These are phyloP conservation scores for Candida ficus DNA, from an alignment of 805 yeast genomes.

Conservation along the genomic window DNA sequence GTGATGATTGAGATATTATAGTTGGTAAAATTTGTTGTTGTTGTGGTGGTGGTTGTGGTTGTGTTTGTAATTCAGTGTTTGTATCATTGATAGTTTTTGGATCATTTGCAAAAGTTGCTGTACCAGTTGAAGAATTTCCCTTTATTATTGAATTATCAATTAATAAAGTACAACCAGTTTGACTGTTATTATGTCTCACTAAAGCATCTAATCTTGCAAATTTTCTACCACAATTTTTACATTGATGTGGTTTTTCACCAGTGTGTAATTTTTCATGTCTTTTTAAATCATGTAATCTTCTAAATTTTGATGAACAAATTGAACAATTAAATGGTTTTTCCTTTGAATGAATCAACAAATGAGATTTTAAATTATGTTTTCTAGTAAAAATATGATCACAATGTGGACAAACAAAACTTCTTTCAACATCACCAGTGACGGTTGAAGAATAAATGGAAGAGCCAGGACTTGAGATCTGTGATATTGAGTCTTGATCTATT, in stretches of 20 bases:
- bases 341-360: conserved; percentile 61
- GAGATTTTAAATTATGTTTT: conserved; percentile 70
- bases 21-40: too few species aligned
- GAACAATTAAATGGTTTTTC: conserved; percentile 60
- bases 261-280: conserved; percentile 73
- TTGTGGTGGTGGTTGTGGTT: neutral
- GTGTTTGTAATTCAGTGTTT: neutral
- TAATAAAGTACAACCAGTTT: conserved; percentile 23
- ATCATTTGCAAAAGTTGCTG: neutral
- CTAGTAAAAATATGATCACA: conserved; percentile 66
- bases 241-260: conserved; percentile 65
- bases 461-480: conserved; percentile 5
- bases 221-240: conserved; percentile 53
- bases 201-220: conserved; percentile 78
- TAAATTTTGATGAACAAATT: conserved; percentile 55
- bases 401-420: conserved; percentile 45
- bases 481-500: neutral
- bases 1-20: neutral
- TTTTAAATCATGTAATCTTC: conserved; percentile 71
- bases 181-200: conserved; percentile 55
- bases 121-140: neutral
- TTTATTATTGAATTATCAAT: conserved; percentile 13
- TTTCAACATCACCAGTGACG: conserved; percentile 15
- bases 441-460: neutral
- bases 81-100: neutral